phyloP scores from a whole-genome alignment of 2,329 filamentous ascomycete species.

The Fonsecaea pedrosoi region DNA sequence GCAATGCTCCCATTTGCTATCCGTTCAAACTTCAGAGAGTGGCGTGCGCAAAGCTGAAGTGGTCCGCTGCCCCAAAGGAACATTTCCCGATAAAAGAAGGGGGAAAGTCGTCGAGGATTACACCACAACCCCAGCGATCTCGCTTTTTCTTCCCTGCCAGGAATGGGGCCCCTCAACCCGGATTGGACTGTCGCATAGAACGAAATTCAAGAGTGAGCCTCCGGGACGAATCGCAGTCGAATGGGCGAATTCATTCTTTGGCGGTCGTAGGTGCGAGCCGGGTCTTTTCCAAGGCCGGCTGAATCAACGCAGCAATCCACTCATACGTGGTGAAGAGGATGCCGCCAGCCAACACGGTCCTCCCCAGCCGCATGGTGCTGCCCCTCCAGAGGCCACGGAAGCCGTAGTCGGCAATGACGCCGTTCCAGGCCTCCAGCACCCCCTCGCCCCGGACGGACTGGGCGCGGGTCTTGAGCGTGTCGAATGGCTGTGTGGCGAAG shows the following conservation, averaged over 20 bases:
- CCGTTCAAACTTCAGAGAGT: neutral
- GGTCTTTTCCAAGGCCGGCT: slow-evolving; percentile 45
- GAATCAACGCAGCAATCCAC: slow-evolving; percentile 59
- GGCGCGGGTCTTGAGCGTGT: slow-evolving; percentile 52
- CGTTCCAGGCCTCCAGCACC: slow-evolving; percentile 62
- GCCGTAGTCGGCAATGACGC: slow-evolving; percentile 64
- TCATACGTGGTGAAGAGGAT: slow-evolving; percentile 71
- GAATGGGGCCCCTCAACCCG: neutral
- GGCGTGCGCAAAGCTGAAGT: neutral
- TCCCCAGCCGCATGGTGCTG: slow-evolving; percentile 70
- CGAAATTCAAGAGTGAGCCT: neutral
- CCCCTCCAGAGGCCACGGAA: slow-evolving; percentile 70
- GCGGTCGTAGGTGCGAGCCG: slow-evolving; percentile 11
- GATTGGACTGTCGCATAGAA: neutral
- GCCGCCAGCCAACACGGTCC: slow-evolving; percentile 70
- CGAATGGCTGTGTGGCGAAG: slow-evolving; percentile 53
- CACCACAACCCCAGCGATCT: neutral
- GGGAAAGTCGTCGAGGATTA: neutral
- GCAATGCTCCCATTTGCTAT: neutral
- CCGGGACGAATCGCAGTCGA: neutral
- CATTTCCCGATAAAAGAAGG: neutral
- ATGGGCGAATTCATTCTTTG: slow-evolving; percentile 5
- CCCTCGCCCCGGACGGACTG: slow-evolving; percentile 63
- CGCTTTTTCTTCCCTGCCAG: neutral
- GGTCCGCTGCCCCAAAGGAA: neutral